These are phyloP conservation scores for Coleophoma crateriformis DNA, from an alignment of 2,329 filamentous ascomycete genomes.

Conservation along the genomic window DNA sequence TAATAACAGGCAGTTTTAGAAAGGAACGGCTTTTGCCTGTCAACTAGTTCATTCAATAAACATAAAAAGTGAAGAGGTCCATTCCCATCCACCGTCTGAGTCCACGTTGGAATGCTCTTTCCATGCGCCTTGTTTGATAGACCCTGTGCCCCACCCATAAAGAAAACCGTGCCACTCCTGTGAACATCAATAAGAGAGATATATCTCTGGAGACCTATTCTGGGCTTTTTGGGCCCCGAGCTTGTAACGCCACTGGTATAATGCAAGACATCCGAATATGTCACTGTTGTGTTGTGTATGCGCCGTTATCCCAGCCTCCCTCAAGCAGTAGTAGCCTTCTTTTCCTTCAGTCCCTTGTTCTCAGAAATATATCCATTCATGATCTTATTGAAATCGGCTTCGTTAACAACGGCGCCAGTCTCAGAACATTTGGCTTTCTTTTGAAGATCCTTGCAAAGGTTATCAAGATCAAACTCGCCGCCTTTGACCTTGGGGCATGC, in stretches of 20 bases:
- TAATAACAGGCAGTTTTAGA: too few relatives aligned
- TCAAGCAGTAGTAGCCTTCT: not conserved
- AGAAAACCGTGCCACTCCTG: too few relatives aligned
- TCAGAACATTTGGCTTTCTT: constrained; percentile 96
- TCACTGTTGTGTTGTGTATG: not conserved
- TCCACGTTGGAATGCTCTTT: too few relatives aligned
- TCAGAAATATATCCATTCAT: constrained; percentile 51
- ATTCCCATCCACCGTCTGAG: too few relatives aligned
- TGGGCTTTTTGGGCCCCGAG: not conserved
- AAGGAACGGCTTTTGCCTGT: too few relatives aligned
- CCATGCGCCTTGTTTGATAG: too few relatives aligned
- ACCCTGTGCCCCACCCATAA: too few relatives aligned
- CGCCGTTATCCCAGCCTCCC: not conserved
- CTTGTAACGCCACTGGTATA: not conserved
- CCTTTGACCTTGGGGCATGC: constrained; percentile 81
- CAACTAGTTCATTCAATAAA: too few relatives aligned
- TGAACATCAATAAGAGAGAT: too few relatives aligned
- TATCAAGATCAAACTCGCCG: constrained; percentile 90
- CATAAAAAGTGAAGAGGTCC: too few relatives aligned
- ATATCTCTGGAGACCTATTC: too few relatives aligned
- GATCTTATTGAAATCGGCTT: constrained; percentile 82
- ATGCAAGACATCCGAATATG: not conserved
- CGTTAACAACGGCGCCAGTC: constrained; percentile 80
- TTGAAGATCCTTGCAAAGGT: constrained; percentile 84
- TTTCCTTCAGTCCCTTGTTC: constrained; percentile 3